A percentile compares a stretch with the other conserved stretches of the same genome.
These are phyloP conservation scores for Annulohypoxylon nitens DNA, from an alignment of 495 filamentous ascomycete species.

Conservation along the genomic window DNA sequence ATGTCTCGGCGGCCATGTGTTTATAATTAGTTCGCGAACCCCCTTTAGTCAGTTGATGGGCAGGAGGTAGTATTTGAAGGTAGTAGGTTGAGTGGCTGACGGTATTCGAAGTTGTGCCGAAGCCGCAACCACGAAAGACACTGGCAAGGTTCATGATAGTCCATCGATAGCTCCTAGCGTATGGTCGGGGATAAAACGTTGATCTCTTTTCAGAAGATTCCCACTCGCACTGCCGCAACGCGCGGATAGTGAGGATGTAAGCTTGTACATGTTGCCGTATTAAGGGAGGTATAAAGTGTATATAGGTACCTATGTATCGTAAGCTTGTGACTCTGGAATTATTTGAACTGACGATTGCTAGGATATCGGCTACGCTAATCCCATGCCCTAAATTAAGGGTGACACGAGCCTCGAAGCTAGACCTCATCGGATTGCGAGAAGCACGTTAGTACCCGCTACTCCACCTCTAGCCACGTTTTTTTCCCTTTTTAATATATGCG, in stretches of 20 bases:
- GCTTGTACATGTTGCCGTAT: not conserved
- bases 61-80: conserved; percentile 31
- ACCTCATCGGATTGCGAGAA: conserved; percentile 27
- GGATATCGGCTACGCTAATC: conserved; percentile 9
- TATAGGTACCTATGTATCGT: not conserved
- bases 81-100: not conserved
- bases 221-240: not conserved
- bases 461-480: conserved; percentile 48
- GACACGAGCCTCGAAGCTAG: conserved; percentile 36
- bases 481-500: conserved; percentile 28
- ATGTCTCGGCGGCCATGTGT: conserved; percentile 17
- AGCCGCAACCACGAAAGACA: not conserved
- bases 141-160: not conserved
- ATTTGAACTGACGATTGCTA: conserved; percentile 3
- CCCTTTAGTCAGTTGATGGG: conserved; percentile 2
- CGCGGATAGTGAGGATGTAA: not conserved
- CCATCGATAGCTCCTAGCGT: not conserved
- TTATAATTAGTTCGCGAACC: conserved; percentile 35
- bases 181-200: not conserved
- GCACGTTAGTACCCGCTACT: conserved; percentile 33
- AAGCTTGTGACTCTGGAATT: not conserved
- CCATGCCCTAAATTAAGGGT: conserved; percentile 45
- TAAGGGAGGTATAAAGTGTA: too few relatives aligned
- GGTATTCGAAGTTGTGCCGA: conserved; percentile 36
- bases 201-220: conserved; percentile 2